Conservation (phyloP, 352 stramenopile genomes). For the Pythium sukuiense region DNA sequence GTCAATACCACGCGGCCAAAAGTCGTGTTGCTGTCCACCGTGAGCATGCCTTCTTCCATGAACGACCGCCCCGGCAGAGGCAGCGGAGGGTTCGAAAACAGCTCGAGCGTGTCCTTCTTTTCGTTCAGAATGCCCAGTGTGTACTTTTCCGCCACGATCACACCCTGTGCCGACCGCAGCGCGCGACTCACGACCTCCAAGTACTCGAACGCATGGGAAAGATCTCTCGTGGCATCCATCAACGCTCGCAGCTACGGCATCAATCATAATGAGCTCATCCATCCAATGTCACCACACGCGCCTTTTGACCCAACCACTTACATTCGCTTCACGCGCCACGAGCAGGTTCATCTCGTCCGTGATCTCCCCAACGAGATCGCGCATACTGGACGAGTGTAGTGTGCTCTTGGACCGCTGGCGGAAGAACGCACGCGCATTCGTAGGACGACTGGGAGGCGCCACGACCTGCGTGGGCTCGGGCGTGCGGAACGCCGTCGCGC, state of each 20-base stretch:
- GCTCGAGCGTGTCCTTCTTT: constrained; percentile 57
- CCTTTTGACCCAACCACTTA: constrained; percentile 15
- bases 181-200: constrained; percentile 54
- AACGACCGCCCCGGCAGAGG: constrained; percentile 42
- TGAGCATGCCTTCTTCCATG: constrained; percentile 56
- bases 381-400: constrained; percentile 45
- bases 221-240: constrained; percentile 60
- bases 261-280: background rate
- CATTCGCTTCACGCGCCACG: constrained; percentile 47
- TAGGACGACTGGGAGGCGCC: constrained; percentile 3
- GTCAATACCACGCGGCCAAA: constrained; percentile 75
- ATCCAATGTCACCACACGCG: too few relatives aligned
- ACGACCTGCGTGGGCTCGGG: constrained; percentile 18
- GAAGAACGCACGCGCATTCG: constrained; percentile 18
- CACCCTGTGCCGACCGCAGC: constrained; percentile 51
- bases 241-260: constrained; percentile 48
- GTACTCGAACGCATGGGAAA: constrained; percentile 56
- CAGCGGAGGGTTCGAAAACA: constrained; percentile 66
- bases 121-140: constrained; percentile 64
- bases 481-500: constrained; percentile 31
- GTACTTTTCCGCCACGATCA: constrained; percentile 64
- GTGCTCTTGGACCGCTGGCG: constrained; percentile 47
- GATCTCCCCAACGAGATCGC: constrained; percentile 55
- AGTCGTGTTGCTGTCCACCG: constrained; percentile 56
- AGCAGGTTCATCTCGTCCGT: constrained; percentile 52